Evolutionary conservation across 176 grass and related monocot species (phyloP), one percentile per base, ranked within the genome.

Genomic region (Triticum monococcum): DNA sequence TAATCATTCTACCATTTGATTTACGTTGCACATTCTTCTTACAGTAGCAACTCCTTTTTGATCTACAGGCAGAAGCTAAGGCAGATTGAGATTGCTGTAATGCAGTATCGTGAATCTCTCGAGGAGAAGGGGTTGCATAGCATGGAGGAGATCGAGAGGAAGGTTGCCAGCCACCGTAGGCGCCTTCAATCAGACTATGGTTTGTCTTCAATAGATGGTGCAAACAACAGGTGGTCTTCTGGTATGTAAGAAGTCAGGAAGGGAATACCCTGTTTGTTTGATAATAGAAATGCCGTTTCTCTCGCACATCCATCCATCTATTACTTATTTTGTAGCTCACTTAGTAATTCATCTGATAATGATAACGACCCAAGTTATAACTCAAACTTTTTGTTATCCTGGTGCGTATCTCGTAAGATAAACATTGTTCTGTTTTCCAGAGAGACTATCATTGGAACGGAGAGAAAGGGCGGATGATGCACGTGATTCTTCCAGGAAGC

Each of bases 81-180:
- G 61, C 93, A 88, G 75, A 75, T 99, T 76, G 97, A 99, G 81
- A 93, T 99, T 80, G 91, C 89, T 79, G 92, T 99, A 32, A 88
- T 96, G 90, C 90, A 99, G 79, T 96, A 99, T 64, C 90, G 90
- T 87, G 97, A 93, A 81, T 94, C 90, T 56, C 97, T 96, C 56
- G 97, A 96, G 79, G 97, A 99, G 75, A 92, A 91, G 67, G 94
- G 94, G 54, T 63, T 93, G 81, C 86, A 89, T 62, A 94, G 90
- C 46, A 68, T 14, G 3, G 97, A 99, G 32, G 97, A 96, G 78
- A 99, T 99, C 35, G 97, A 99, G 75, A 94, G 84, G 87, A 99
- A 96, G 90, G 85, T 96, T 71, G 85, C 89, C 5, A 77, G 77
- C 76, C 85, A 99, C 60, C 90, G 92, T 22, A 94, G 75, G 77